Conservation (phyloP, 495 filamentous ascomycete genomes). For the Lasiosphaeria miniovina region DNA sequence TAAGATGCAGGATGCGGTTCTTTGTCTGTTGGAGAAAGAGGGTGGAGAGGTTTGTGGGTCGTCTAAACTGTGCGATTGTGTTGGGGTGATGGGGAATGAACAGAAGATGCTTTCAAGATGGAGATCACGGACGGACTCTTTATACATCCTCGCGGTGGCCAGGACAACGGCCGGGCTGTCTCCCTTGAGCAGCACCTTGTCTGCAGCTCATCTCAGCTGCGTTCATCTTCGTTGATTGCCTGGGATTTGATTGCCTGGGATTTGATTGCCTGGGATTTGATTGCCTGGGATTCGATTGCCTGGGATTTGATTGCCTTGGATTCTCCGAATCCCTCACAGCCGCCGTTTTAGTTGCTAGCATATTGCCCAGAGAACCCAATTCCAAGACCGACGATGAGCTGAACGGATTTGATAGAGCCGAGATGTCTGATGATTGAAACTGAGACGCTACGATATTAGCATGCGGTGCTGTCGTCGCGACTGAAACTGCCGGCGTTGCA, state of each 20-base stretch:
- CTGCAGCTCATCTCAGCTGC: background rate
- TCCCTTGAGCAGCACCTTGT: background rate
- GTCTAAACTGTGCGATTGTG: background rate
- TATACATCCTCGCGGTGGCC: background rate
- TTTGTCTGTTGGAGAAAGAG: background rate
- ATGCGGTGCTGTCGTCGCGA: background rate
- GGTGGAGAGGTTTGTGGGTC: background rate
- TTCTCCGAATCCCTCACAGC: background rate
- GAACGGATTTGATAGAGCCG: background rate
- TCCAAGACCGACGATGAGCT: background rate
- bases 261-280: no score
- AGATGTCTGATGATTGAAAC: no score
- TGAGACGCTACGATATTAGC: background rate
- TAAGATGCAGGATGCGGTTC: background rate
- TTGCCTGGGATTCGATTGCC: no score
- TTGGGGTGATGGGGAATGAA: background rate
- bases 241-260: no score
- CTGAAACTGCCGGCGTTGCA: background rate
- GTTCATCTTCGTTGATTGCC: background rate
- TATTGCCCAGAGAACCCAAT: background rate
- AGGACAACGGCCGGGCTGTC: background rate
- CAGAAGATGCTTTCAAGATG: background rate
- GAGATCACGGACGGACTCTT: background rate
- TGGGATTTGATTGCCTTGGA: background rate
- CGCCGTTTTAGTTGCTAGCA: background rate